A percentile compares a stretch with the other conserved stretches of the same genome.
phyloP scores from a whole-genome alignment of 495 filamentous ascomycete genomes.

The Talaromyces liani region DNA sequence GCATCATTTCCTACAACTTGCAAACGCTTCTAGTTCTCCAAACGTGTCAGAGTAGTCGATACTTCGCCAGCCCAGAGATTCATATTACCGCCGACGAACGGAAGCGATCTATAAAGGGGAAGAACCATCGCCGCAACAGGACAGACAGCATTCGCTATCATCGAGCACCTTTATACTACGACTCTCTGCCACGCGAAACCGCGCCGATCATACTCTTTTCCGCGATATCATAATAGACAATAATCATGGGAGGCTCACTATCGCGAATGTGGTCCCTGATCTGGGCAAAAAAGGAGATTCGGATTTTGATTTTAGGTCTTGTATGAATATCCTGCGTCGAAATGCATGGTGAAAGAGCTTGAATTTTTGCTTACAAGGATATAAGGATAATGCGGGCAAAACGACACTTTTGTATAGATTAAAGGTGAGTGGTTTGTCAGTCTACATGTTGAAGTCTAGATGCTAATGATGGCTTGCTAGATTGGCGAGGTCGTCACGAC shows the following conservation, averaged over 20 bases:
- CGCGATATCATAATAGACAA: not conserved
- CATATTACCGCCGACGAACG: not conserved
- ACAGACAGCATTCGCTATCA: not conserved
- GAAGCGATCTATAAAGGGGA: not conserved
- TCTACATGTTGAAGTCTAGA: not conserved
- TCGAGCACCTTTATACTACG: not conserved
- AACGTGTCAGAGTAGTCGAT: not conserved
- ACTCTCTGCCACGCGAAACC: not conserved
- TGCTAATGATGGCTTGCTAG: constrained; percentile 31
- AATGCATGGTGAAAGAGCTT: not conserved
- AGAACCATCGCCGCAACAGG: not conserved
- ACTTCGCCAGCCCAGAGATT: not conserved
- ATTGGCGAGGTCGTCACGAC: constrained; percentile 98
- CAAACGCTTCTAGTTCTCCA: not conserved
- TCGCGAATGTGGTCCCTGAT: constrained; percentile 70
- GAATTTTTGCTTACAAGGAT: not conserved
- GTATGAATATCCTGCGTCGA: constrained; percentile 41
- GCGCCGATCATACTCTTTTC: not conserved
- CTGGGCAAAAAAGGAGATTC: constrained; percentile 93
- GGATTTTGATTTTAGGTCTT: constrained; percentile 91
- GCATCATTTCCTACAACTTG: not conserved
- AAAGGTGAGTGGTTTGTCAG: constrained; percentile 53
- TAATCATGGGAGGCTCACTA: constrained; percentile 68
- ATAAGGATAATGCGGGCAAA: constrained; percentile 94
- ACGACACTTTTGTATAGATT: constrained; percentile 93